Base-by-base conservation (phyloP, 2,329 filamentous ascomycete species). In the Hymenoscyphus occultus region DNA sequence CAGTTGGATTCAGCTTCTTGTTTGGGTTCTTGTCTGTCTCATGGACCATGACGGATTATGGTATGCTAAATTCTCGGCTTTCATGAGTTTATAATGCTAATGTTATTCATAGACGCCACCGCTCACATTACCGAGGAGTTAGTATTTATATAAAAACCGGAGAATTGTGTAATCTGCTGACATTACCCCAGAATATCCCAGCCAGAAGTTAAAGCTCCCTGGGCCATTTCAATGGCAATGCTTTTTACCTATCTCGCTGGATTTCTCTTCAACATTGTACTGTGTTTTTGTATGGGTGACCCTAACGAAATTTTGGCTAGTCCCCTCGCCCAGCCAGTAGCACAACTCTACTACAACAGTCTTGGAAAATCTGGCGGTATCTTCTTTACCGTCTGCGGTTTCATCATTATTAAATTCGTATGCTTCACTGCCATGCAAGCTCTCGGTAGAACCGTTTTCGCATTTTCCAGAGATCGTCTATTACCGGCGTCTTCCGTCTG, bases 21-120 rank as follows among this genome's bases (percentile, higher is more conserved):
- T 86, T 86, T 65, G 84, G 84, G n/a, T 86, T 85, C 71, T 76
- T 87, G 32, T 83, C 82, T 1, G 84, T 85, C 45, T 81, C 80
- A 22, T 87, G 84, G 84, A 86, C 83, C 62, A 86, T 86, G 83
- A 86, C 83, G 3, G 81, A 83, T 70, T 83, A 83, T 71, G 82
- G 81, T 71, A 74, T 72, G 66, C 64, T 65, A 65, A 16, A 16
- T 22, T 13, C 3, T 31, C n/a, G 10, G n/a, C 5, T 54, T 32
- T 35, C 72, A 67, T 71, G 74, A 67, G 73, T 74, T 2, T 75
- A 71, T 59, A 73, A 12, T 35, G 22, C 48, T 56, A 45, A 51
- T 42, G 12, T 54, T 19, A 59, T 39, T 59, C 39, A 16, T 60
- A 64, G 81, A 80, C 67, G 77, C 77, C 16, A 76, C 74, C 16